Conservation (phyloP, 2,329 filamentous ascomycete genomes). For the Fusarium hostae region DNA sequence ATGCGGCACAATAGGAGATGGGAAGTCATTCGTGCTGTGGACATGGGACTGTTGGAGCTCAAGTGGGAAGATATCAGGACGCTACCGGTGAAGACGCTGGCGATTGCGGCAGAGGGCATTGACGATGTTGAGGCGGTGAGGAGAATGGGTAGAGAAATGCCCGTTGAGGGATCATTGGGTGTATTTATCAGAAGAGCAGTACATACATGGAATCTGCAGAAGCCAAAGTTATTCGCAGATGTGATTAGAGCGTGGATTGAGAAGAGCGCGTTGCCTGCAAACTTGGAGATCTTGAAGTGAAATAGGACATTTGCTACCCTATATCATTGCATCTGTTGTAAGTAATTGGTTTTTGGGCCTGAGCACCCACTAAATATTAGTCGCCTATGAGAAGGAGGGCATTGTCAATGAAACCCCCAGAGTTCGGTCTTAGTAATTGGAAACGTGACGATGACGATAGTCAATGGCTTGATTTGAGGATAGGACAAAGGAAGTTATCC, state of each 20-base stretch:
- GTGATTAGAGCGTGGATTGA: conserved; percentile 52
- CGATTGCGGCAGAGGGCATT: conserved; percentile 47
- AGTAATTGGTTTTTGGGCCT: background rate
- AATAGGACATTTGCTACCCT: conserved; percentile 3
- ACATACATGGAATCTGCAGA: conserved; percentile 56
- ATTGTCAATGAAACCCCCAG: conserved; percentile 8
- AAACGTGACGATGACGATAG: background rate
- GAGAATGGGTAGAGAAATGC: conserved; percentile 43
- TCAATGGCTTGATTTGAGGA: background rate
- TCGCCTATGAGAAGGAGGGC: conserved; percentile 8
- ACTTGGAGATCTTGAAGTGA: conserved; percentile 38
- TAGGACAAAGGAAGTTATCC: background rate
- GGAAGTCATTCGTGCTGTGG: conserved; percentile 42
- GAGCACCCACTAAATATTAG: background rate
- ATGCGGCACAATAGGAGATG: conserved; percentile 49
- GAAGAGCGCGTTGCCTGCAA: conserved; percentile 42
- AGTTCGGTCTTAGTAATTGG: background rate
- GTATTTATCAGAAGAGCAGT: conserved; percentile 51
- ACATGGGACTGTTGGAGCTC: conserved; percentile 39
- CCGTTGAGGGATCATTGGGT: conserved; percentile 43
- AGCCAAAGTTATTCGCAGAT: conserved; percentile 52
- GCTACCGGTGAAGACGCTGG: conserved; percentile 43
- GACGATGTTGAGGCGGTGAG: conserved; percentile 49
- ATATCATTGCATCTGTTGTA: background rate
- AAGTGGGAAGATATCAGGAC: conserved; percentile 42